Evolutionary conservation across 768 basidiomycete species (phyloP), one percentile per base, ranked within the genome.

Genomic region (Serendipita vermifera): DNA sequence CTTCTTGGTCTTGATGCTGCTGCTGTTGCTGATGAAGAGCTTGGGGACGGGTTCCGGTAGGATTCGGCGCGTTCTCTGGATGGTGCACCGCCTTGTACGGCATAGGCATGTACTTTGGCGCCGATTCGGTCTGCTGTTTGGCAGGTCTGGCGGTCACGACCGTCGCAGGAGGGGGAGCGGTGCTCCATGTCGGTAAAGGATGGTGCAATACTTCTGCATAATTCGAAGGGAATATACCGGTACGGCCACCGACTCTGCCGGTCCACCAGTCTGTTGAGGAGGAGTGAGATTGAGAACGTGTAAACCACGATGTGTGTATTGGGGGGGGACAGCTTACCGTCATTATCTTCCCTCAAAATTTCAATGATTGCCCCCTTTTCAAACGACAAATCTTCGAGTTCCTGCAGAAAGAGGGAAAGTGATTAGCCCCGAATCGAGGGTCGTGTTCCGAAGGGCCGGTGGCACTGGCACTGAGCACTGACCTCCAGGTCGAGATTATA

Each of bases 281-380:
- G n/a, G 7, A 24, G 13, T 43, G 13, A 9, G 40, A 9, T 43
- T 24, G 9, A 14, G 7, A 11, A 22, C 9, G 7, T 26, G 40
- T 14, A n/a, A 7, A 43, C 20, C 13, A 43, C 13, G 20, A 43
- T 43, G 7, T 1, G 14, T 38, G 36, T 17, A 13, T 13, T 38
- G 36, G 17, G 2, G 36, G 36, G 36, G 36, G 36, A 24, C n/a
- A n/a, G 22, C 15, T 22, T 7, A 51, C 46, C 46, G 26, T 51
- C 46, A 31, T 51, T 51, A 51, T 51, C 32, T 31, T 51, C 46
- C 32, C 32, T 51, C 24, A 51, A 27, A 31, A 51, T 31, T 27
- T 51, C 46, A 31, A 51, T 51, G 24, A 51, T 51, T 9, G 46
- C 46, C 26, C 46, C 46, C 46, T 51, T 51, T 51, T 51, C 46